Evolutionary conservation across 2,329 filamentous ascomycete species (phyloP).

Genomic region (Bipolaris victoriae): DNA sequence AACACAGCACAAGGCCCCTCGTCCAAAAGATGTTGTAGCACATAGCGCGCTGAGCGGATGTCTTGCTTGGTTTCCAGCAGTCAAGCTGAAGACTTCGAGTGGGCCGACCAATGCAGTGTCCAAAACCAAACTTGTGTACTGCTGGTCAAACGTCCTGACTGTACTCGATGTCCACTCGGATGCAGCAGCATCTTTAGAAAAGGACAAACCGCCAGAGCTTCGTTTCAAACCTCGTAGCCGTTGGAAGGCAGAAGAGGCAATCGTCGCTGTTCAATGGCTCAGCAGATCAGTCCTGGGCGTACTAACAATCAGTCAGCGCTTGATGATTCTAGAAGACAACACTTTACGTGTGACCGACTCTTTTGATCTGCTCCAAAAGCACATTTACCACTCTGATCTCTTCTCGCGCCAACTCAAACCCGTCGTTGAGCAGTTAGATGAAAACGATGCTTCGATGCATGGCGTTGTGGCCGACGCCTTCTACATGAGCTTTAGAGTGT

Average conservation of each 20-base stretch:
- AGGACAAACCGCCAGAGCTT: conserved; percentile 77
- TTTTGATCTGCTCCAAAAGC: conserved; percentile 88
- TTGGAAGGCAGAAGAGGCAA: conserved; percentile 93
- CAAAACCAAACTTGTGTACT: conserved; percentile 90
- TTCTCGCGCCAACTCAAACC: conserved; percentile 86
- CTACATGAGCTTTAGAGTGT: conserved; percentile 95
- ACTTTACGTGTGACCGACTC: conserved; percentile 88
- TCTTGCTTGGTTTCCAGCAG: conserved; percentile 95
- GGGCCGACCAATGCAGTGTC: conserved; percentile 72
- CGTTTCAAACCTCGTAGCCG: conserved; percentile 82
- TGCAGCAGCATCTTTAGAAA: conserved; percentile 63
- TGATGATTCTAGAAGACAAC: conserved; percentile 90
- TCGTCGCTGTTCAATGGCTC: conserved; percentile 96
- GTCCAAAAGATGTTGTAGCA: conserved; percentile 87
- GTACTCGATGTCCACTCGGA: conserved; percentile 80
- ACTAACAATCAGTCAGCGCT: conserved; percentile 89
- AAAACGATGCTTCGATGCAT: conserved; percentile 87
- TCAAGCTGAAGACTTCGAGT: conserved; percentile 79
- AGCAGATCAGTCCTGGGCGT: conserved; percentile 91
- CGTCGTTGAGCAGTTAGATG: conserved; percentile 86
- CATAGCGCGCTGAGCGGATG: conserved; percentile 94
- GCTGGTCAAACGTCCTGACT: conserved; percentile 97
- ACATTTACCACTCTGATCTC: conserved; percentile 88
- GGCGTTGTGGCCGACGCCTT: conserved; percentile 97
- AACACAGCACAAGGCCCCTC: conserved; percentile 90